Conservation (phyloP, 805 yeast genomes). For the Nakazawaea ernobii region DNA sequence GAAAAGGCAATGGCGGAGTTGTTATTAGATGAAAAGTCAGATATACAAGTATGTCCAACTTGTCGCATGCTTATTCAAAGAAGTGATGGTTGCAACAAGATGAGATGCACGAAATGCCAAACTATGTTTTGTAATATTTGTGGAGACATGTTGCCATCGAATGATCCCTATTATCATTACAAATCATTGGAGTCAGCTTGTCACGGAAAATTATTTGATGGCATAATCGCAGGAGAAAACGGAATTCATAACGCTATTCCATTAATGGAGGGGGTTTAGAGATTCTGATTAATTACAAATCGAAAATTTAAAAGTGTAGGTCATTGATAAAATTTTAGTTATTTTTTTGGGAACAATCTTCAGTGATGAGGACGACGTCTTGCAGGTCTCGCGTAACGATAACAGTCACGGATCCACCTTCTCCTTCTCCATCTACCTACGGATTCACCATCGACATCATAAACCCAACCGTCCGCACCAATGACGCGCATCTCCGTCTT, state of each 20-base stretch:
- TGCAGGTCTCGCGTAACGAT: conserved; percentile 37
- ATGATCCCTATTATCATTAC: conserved; percentile 49
- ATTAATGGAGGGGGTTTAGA: background rate
- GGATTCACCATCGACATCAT: conserved; percentile 24
- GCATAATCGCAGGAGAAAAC: conserved; percentile 30
- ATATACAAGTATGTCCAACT: conserved; percentile 44
- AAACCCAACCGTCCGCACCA: conserved; percentile 45
- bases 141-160: conserved; percentile 32
- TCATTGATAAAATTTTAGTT: background rate
- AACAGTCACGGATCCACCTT: conserved; percentile 47
- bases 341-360: background rate
- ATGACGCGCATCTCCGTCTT: conserved; percentile 31
- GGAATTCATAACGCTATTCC: background rate
- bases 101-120: conserved; percentile 47
- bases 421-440: conserved; percentile 45
- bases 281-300: background rate
- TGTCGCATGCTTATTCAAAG: conserved; percentile 46
- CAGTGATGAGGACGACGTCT: conserved; percentile 21
- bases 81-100: conserved; percentile 60
- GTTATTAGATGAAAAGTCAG: conserved; percentile 33
- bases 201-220: conserved; percentile 47
- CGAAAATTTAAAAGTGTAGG: background rate
- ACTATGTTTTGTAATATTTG: conserved; percentile 51
- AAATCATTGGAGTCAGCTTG: conserved; percentile 36
- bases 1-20: conserved; percentile 41